Percentiles rank a stretch among this genome's conserved stretches.
Conservation (phyloP, 2,329 filamentous ascomycete genomes). For the Phyllosticta citribraziliensis region DNA sequence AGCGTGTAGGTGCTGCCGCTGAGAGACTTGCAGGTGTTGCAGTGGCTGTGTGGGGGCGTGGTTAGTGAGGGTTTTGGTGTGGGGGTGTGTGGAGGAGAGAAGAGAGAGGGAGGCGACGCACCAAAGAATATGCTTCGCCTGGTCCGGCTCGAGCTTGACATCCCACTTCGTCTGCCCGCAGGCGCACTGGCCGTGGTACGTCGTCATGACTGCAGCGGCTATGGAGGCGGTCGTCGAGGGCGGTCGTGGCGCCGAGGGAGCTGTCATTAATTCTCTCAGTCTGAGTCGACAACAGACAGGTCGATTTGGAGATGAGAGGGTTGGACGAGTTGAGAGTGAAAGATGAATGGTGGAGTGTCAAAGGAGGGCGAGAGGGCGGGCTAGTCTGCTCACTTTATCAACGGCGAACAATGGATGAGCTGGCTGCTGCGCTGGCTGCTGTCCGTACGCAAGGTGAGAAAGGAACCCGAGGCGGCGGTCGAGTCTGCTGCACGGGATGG, state of each 20-base stretch:
- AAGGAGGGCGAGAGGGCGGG: not conserved
- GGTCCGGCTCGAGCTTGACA: conserved; percentile 38
- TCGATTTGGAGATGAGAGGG: too few relatives aligned
- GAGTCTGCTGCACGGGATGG: too few relatives aligned
- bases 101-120: conserved; percentile 19
- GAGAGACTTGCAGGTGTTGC: conserved; percentile 47
- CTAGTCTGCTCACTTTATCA: not conserved
- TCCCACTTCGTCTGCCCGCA: conserved; percentile 46
- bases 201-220: conserved; percentile 28
- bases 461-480: too few relatives aligned
- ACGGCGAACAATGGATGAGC: too few relatives aligned
- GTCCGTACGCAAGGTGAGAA: too few relatives aligned
- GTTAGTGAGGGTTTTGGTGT: not conserved
- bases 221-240: not conserved
- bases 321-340: too few relatives aligned
- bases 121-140: conserved; percentile 37
- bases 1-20: conserved; percentile 42
- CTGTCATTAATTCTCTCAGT: too few relatives aligned
- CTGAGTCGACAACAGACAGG: too few relatives aligned
- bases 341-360: too few relatives aligned
- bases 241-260: too few relatives aligned
- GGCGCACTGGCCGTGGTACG: conserved; percentile 44
- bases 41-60: conserved; percentile 34
- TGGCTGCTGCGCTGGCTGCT: too few relatives aligned
- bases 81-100: not conserved